Conservation (phyloP, 495 filamentous ascomycete species). For the Neurospora discreta region DNA sequence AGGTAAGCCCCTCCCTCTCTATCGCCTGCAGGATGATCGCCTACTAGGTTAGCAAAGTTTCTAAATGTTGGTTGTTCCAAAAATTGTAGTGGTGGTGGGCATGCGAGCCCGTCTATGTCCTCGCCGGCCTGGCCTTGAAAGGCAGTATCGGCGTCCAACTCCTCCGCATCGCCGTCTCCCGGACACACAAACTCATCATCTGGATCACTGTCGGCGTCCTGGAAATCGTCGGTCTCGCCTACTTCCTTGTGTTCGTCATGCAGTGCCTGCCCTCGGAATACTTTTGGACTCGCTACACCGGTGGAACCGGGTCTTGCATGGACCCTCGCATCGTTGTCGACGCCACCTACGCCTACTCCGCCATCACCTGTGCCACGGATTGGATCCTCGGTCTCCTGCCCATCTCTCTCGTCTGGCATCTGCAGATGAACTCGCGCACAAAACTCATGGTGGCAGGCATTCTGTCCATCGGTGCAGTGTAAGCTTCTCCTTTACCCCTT, state of each 20-base stretch:
- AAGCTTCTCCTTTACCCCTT: neutral
- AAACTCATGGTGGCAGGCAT: conserved; percentile 13
- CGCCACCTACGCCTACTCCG: conserved; percentile 15
- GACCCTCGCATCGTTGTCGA: conserved; percentile 8
- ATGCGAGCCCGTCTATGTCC: conserved; percentile 13
- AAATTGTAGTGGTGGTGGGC: conserved; percentile 12
- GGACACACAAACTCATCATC: conserved; percentile 30
- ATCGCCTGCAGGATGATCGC: too few species aligned
- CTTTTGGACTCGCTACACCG: conserved; percentile 24
- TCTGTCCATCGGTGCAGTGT: conserved; percentile 17
- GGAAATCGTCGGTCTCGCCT: conserved; percentile 21
- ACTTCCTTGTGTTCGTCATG: conserved; percentile 31
- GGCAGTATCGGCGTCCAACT: conserved; percentile 33
- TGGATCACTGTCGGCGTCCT: conserved; percentile 14
- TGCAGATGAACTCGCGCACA: conserved; percentile 18
- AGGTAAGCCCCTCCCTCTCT: too few species aligned
- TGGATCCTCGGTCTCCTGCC: conserved; percentile 25
- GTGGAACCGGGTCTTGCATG: conserved; percentile 16
- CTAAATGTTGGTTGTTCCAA: too few species aligned
- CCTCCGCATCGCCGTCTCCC: conserved; percentile 27
- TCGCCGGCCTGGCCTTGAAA: conserved; percentile 15
- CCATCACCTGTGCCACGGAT: conserved; percentile 19
- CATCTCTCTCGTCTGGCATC: conserved; percentile 19
- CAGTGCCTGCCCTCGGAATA: conserved; percentile 30
- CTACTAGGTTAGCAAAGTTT: too few species aligned